phyloP scores from a whole-genome alignment of 495 filamentous ascomycete species.

The Jackrogersella multiformis region DNA sequence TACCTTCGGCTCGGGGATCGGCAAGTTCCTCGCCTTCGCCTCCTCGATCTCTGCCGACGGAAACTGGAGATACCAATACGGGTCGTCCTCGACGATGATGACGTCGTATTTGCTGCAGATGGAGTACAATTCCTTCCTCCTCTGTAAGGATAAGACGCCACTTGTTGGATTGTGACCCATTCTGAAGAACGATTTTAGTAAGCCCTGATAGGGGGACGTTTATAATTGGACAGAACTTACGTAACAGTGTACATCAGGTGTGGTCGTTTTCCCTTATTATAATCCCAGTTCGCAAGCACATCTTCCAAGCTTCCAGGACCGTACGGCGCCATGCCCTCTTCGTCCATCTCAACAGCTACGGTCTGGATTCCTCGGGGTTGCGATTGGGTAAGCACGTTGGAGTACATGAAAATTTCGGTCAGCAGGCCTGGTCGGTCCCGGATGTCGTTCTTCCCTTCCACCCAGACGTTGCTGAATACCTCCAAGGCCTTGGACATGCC shows the following conservation, averaged over 20 bases:
- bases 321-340: slow-evolving; percentile 72
- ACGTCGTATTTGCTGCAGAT: slow-evolving; percentile 87
- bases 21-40: slow-evolving; percentile 54
- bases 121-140: slow-evolving; percentile 80
- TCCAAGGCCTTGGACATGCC: slow-evolving; percentile 81
- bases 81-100: slow-evolving; percentile 93
- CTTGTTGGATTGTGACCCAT: slow-evolving; percentile 94
- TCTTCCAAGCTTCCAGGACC: slow-evolving; percentile 79
- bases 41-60: slow-evolving; percentile 68
- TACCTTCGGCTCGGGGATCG: slow-evolving; percentile 32
- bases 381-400: slow-evolving; percentile 73
- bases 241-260: slow-evolving; percentile 92
- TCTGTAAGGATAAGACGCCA: slow-evolving; percentile 71
- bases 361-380: slow-evolving; percentile 75
- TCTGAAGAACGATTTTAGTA: slow-evolving; percentile 50
- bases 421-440: slow-evolving; percentile 74
- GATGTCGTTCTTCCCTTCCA: slow-evolving; percentile 69
- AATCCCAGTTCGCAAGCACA: slow-evolving; percentile 84
- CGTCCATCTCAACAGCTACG: slow-evolving; percentile 77
- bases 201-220: background rate
- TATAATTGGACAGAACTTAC: slow-evolving; percentile 59
- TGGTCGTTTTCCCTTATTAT: slow-evolving; percentile 73
- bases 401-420: slow-evolving; percentile 81
- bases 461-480: slow-evolving; percentile 77
- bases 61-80: slow-evolving; percentile 95